Evolutionary conservation across 352 stramenopile genomes (phyloP).

Genomic region (Pythium scleroteichum): DNA sequence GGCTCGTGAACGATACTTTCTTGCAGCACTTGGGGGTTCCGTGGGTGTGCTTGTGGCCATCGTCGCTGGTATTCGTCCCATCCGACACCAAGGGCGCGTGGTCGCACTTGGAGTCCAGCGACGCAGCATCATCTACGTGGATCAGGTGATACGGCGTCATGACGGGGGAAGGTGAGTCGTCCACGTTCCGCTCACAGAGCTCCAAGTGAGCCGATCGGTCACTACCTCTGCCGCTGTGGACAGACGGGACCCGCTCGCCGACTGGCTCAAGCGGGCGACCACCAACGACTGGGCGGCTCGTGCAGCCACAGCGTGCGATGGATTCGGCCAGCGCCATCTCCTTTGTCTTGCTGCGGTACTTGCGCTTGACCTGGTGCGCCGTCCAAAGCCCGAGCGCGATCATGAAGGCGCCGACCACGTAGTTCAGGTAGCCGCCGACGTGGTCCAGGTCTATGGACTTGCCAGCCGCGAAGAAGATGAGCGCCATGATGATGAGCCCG

Average conservation of each 20-base stretch:
- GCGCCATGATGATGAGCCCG: slow-evolving; percentile 71
- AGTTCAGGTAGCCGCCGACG: slow-evolving; percentile 52
- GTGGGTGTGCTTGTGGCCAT: slow-evolving; percentile 18
- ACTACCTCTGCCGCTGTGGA: neutral
- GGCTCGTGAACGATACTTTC: slow-evolving; percentile 49
- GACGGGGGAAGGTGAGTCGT: slow-evolving; percentile 8
- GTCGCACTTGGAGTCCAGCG: neutral
- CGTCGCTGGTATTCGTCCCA: slow-evolving; percentile 2
- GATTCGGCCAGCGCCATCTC: slow-evolving; percentile 4
- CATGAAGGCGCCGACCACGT: slow-evolving; percentile 56
- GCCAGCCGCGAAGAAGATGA: slow-evolving; percentile 51
- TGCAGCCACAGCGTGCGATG: neutral
- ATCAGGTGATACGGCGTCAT: slow-evolving; percentile 28
- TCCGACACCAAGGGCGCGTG: neutral
- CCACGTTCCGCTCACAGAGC: slow-evolving; percentile 4
- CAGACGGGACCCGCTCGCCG: neutral
- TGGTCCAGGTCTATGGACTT: slow-evolving; percentile 40
- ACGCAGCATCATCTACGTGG: slow-evolving; percentile 5
- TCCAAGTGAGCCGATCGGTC: neutral
- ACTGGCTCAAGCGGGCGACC: slow-evolving; percentile 10
- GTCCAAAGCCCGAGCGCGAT: slow-evolving; percentile 47
- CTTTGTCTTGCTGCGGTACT: slow-evolving; percentile 53
- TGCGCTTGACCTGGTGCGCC: slow-evolving; percentile 44
- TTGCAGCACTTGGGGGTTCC: slow-evolving; percentile 31
- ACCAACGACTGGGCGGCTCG: neutral